Base-by-base conservation (phyloP, 345 rosid species). In the Eucalyptus erythrocorys region DNA sequence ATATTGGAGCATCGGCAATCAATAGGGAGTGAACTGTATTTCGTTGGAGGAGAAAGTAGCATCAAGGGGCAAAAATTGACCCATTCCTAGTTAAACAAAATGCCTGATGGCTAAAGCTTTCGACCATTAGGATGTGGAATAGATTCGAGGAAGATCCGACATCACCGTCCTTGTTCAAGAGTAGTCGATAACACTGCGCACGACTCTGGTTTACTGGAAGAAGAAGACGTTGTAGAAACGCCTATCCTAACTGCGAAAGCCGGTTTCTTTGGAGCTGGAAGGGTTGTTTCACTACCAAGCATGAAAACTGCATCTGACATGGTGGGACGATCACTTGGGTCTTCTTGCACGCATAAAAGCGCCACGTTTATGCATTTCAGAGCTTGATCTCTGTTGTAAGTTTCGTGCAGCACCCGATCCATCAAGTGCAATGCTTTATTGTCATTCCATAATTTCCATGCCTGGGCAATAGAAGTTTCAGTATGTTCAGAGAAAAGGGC, bases 321-420 rank as follows among this genome's bases (percentile, higher is more conserved):
- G 50, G 90, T 61, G 48, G 97, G 96, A 32, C 95, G 91, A 43
- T 94, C 94, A 32, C 85, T 88, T 76, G 95, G 94, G 85, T 91
- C 90, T 57, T 96, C 95, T 89, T 95, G 96, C 40, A 94, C 93
- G 85, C 96, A 96, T 40, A 94, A 81, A 19, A 96, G 92, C 37
- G 95, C 96, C 24, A 95, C 88, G 3, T 88, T 92, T 87, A 94
- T 86, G 89, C 95, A 95, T 90, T 92, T 94, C 50, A 89, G 30
- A 6, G 87, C 89, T 42, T 93, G 92, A 43, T 88, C 53, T 11
- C 79, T n/a, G 10, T 91, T 17, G 59, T 68, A 93, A 1, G 91
- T 89, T 57, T 89, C 90, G 10, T 88, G 17, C 26, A 93, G 17
- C 43, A 87, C 90, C 79, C 79, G 88, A 55, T 95, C 97, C 45